Evolutionary conservation across 2,329 filamentous ascomycete species (phyloP).

Genomic region (Stromatinia cepivora): DNA sequence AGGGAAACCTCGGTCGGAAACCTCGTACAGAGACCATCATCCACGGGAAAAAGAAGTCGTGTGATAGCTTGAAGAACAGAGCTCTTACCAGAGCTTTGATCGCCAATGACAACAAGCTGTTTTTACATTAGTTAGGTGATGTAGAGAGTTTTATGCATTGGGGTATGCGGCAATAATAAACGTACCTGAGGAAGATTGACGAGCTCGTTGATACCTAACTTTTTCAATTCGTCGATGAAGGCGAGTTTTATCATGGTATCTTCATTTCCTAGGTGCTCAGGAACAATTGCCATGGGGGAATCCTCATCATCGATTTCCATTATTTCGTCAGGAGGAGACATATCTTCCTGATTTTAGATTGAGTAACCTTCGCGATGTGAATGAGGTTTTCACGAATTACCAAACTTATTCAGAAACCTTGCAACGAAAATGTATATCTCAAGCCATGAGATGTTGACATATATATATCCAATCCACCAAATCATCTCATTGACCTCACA

Average conservation of each 20-base stretch:
- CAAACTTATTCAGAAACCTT: no score
- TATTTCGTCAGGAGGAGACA: not conserved
- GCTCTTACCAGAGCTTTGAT: constrained; percentile 45
- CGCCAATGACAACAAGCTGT: constrained; percentile 44
- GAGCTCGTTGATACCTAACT: constrained; percentile 23
- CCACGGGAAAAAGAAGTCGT: constrained; percentile 43
- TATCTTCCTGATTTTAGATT: not conserved
- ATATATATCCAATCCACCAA: not conserved
- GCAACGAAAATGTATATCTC: not conserved
- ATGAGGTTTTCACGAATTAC: not conserved
- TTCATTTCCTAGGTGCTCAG: not conserved
- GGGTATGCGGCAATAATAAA: not conserved
- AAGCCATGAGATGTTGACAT: no score
- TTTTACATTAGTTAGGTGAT: not conserved
- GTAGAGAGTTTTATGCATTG: fast-evolving
- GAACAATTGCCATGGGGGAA: fast-evolving
- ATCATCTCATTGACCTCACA: not conserved
- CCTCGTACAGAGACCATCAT: constrained; percentile 28
- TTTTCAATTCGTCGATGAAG: constrained; percentile 29
- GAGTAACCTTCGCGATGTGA: not conserved
- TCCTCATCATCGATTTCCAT: not conserved
- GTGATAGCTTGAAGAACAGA: constrained; percentile 43
- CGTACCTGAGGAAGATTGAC: constrained; percentile 31
- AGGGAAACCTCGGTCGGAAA: constrained; percentile 14
- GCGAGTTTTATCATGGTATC: constrained; percentile 22